Percentiles rank a stretch among this genome's conserved stretches.
Evolutionary conservation across 2,329 filamentous ascomycete genomes (phyloP).

Genomic region (Xylariaceae sp.): DNA sequence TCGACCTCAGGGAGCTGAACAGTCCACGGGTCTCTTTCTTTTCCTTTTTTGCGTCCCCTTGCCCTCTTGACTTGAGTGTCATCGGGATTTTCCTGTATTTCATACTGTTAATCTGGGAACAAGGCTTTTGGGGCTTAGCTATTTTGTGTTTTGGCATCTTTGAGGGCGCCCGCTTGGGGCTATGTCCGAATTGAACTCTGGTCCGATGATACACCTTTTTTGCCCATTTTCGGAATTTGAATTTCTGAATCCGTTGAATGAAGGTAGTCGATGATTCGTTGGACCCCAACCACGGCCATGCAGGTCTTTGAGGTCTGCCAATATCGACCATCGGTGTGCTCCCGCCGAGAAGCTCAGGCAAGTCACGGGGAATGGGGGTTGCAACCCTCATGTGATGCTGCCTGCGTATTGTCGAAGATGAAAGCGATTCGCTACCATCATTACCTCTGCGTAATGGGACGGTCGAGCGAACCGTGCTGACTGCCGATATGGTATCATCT

Average conservation of each 20-base stretch:
- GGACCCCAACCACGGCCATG: neutral
- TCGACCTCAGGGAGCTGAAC: conserved; percentile 1
- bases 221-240: conserved; percentile 19
- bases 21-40: neutral
- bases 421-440: conserved; percentile 6
- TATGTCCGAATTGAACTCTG: conserved; percentile 16
- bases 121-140: conserved; percentile 5
- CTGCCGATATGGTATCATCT: conserved; percentile 5
- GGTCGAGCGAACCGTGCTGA: conserved; percentile 8
- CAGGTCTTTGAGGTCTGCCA: neutral
- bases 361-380: conserved; percentile 4
- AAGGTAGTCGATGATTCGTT: conserved; percentile 11
- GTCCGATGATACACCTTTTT: conserved; percentile 18
- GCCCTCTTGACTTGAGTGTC: neutral
- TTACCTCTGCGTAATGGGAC: conserved; percentile 10
- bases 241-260: conserved; percentile 14
- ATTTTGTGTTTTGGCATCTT: neutral
- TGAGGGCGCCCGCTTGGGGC: conserved; percentile 6
- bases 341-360: conserved; percentile 8
- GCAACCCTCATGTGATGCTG: conserved; percentile 4
- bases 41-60: neutral
- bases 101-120: conserved; percentile 4
- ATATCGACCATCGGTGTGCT: neutral
- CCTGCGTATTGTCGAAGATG: neutral
- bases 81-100: neutral